Evolutionary conservation across 495 filamentous ascomycete genomes (phyloP).

Genomic region (Penicillium lividum): DNA sequence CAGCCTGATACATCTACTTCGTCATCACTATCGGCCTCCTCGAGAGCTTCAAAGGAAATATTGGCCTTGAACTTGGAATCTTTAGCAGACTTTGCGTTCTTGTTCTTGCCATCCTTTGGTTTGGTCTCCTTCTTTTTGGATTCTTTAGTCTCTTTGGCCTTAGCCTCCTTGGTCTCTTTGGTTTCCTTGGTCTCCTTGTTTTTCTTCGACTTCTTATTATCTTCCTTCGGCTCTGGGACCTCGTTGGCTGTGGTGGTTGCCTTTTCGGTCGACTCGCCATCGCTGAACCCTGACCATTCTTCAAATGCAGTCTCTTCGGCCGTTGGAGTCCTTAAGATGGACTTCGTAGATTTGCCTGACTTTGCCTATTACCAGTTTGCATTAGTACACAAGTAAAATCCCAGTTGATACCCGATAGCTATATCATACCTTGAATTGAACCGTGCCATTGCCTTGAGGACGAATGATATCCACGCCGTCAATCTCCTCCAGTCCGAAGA

Average conservation of each 20-base stretch:
- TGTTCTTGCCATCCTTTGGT: constrained; percentile 19
- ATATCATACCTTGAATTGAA: constrained; percentile 50
- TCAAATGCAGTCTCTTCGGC: constrained; percentile 38
- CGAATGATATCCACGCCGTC: constrained; percentile 81
- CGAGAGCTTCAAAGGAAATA: constrained; percentile 41
- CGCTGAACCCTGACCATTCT: constrained; percentile 58
- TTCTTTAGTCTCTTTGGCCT: constrained; percentile 21
- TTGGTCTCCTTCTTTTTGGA: constrained; percentile 34
- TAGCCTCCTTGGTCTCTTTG: constrained; percentile 19
- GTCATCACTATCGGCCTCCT: constrained; percentile 47
- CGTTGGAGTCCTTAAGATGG: constrained; percentile 30
- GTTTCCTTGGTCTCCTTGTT: constrained; percentile 20
- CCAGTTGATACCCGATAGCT: not conserved
- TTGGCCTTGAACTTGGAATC: constrained; percentile 30
- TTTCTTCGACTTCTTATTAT: constrained; percentile 14
- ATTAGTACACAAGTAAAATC: not conserved
- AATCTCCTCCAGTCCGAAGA: constrained; percentile 91
- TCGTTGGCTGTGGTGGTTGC: constrained; percentile 20
- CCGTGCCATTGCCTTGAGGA: constrained; percentile 30
- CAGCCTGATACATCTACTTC: constrained; percentile 67
- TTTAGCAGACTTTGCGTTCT: constrained; percentile 24
- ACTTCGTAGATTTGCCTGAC: constrained; percentile 39
- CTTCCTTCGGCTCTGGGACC: constrained; percentile 22
- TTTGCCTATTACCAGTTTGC: constrained; percentile 28
- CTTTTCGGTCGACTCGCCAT: constrained; percentile 37